Conservation (phyloP, 1,139 yeast genomes). For the Taphrina confusa region DNA sequence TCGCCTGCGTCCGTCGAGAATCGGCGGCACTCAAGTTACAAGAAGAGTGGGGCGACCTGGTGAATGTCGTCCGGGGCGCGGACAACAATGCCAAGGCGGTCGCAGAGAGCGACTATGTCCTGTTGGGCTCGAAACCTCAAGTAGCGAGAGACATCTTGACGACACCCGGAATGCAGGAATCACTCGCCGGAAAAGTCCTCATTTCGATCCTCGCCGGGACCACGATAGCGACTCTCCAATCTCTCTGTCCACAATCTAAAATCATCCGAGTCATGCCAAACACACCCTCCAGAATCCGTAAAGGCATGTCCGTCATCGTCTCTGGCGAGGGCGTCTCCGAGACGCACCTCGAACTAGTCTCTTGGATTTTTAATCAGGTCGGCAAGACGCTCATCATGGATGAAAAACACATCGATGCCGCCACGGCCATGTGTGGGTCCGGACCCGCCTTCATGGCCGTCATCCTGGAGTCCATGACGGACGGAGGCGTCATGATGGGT, state of each 20-base stretch:
- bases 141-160: conserved; percentile 61
- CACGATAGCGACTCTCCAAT: conserved; percentile 68
- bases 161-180: conserved; percentile 43
- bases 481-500: conserved; percentile 94
- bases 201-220: conserved; percentile 91
- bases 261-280: conserved; percentile 97
- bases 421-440: conserved; percentile 91
- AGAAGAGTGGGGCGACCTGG: conserved; percentile 53
- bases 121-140: conserved; percentile 57
- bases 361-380: conserved; percentile 65
- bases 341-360: conserved; percentile 58
- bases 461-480: conserved; percentile 88
- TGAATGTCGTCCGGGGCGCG: conserved; percentile 51
- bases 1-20: conserved; percentile 71
- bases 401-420: conserved; percentile 91
- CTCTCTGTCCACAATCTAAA: conserved; percentile 41
- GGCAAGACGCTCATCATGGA: conserved; percentile 51
- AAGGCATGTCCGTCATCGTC: conserved; percentile 86
- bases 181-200: conserved; percentile 60
- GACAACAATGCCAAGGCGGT: conserved; percentile 44
- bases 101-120: conserved; percentile 63
- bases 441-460: conserved; percentile 94
- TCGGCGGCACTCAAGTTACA: conserved; percentile 54
- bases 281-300: conserved; percentile 85
- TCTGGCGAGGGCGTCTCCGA: conserved; percentile 54